Percentiles rank a stretch among this genome's conserved stretches.
phyloP scores from a whole-genome alignment of 2,329 filamentous ascomycete species.

The Cladosporium sphaerospermum region DNA sequence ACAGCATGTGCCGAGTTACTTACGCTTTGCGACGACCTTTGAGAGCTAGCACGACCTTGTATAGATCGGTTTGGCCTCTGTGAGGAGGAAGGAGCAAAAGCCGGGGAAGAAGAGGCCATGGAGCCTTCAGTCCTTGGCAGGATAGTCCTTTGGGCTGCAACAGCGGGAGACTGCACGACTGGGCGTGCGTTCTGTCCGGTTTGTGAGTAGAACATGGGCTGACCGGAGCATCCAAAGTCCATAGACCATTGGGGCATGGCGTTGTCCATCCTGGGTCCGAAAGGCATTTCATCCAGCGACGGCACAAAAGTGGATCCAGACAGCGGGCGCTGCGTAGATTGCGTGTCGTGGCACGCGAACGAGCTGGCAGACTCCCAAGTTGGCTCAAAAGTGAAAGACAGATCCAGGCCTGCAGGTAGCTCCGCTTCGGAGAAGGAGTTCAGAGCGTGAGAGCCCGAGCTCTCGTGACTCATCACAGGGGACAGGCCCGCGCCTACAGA shows the following conservation, averaged over 20 bases:
- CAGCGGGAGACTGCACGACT: not conserved
- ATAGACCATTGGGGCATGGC: conserved; percentile 6
- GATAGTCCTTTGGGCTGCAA: conserved; percentile 15
- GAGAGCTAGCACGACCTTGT: conserved; percentile 10
- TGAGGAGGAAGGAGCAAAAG: conserved; percentile 5
- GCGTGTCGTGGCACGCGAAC: not conserved
- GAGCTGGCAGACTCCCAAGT: conserved; percentile 3
- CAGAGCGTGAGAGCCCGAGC: conserved; percentile 29
- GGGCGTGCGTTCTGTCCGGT: not conserved
- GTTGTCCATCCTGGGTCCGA: conserved; percentile 1
- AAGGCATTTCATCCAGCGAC: conserved; percentile 9
- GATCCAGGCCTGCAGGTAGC: conserved; percentile 6
- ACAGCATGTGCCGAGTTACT: conserved; percentile 8
- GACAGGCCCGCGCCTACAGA: conserved; percentile 30
- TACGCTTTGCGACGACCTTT: conserved; percentile 11
- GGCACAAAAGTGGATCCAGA: conserved; percentile 9
- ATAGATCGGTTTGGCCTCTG: conserved; percentile 7
- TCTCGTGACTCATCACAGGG: conserved; percentile 31
- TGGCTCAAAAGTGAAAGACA: conserved; percentile 11
- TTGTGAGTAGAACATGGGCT: conserved; percentile 1
- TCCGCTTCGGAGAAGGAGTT: conserved; percentile 22
- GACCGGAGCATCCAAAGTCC: conserved; percentile 7
- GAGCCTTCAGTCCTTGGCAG: conserved; percentile 21
- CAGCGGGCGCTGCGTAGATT: conserved; percentile 9
- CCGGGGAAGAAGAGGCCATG: conserved; percentile 2